A percentile compares a stretch with the other conserved stretches of the same genome.
phyloP scores from a whole-genome alignment of 140 eudicot species.

The Bidens hawaiensis region DNA sequence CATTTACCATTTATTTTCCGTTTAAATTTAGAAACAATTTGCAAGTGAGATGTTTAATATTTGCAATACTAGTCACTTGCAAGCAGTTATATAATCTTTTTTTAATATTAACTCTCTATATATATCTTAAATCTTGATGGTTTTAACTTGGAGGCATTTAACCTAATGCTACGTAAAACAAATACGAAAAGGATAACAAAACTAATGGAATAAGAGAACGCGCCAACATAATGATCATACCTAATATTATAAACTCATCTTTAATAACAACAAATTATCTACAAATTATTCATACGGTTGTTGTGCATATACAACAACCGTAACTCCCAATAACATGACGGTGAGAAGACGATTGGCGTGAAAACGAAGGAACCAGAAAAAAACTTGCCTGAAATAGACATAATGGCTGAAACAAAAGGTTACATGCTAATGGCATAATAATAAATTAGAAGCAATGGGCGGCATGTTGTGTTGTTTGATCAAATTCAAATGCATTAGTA shows the following conservation, averaged over 20 bases:
- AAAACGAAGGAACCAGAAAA: not conserved
- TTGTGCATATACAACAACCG: not conserved
- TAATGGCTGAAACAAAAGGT: slow-evolving; percentile 7
- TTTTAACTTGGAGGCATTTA: not conserved
- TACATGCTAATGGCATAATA: slow-evolving; percentile 20
- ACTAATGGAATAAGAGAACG: not conserved
- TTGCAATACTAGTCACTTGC: not conserved
- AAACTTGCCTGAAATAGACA: slow-evolving; percentile 31
- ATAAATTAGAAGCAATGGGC: not conserved
- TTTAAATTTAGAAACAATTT: not conserved
- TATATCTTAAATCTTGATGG: not conserved
- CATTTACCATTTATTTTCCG: not conserved
- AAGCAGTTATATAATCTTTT: not conserved
- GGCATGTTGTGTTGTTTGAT: not conserved
- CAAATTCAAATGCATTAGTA: not conserved
- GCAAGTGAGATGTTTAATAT: not conserved
- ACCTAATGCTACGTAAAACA: not conserved
- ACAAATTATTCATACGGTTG: not conserved
- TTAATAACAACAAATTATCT: not conserved
- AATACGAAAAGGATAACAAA: not conserved
- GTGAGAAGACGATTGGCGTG: not conserved
- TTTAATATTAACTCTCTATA: not conserved
- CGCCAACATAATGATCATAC: not conserved
- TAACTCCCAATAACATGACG: not conserved
- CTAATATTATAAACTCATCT: not conserved